Conservation (phyloP, 2,329 filamentous ascomycete genomes). For the Paradendryphiella salina region DNA sequence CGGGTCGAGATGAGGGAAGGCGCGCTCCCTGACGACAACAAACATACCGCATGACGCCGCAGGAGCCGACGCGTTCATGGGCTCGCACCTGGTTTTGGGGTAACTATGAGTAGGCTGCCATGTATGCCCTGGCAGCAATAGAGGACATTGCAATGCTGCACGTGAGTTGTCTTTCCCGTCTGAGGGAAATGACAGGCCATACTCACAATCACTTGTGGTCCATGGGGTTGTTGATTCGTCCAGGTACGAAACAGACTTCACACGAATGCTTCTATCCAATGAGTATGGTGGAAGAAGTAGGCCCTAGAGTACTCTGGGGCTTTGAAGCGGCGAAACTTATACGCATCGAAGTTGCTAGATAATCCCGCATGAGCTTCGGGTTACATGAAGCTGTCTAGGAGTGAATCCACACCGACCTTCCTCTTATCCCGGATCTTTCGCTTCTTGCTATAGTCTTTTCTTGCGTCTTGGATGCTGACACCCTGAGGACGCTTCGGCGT, state of each 20-base stretch:
- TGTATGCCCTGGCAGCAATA: neutral
- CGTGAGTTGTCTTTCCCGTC: conserved; percentile 20
- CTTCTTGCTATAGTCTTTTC: conserved; percentile 18
- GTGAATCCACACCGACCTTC: conserved; percentile 25
- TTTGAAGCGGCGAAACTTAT: no score
- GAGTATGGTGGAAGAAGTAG: no score
- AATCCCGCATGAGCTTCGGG: neutral
- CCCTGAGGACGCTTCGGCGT: neutral
- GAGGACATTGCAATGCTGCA: conserved; percentile 7
- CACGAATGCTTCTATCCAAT: no score
- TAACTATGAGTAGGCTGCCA: conserved; percentile 8
- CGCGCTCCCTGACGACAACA: conserved; percentile 21
- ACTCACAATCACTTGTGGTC: no score
- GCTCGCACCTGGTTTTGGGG: neutral
- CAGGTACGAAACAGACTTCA: no score
- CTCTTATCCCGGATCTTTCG: conserved; percentile 27
- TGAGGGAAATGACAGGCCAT: no score
- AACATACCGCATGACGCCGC: conserved; percentile 9
- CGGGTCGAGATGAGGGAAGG: conserved; percentile 16
- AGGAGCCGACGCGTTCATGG: neutral
- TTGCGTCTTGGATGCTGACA: neutral
- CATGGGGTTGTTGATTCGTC: no score
- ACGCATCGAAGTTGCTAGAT: neutral
- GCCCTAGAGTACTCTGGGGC: no score
- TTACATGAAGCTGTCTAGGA: conserved; percentile 28